phyloP scores from a whole-genome alignment of 1,139 yeast species.

The Insectozyma bohioensis region DNA sequence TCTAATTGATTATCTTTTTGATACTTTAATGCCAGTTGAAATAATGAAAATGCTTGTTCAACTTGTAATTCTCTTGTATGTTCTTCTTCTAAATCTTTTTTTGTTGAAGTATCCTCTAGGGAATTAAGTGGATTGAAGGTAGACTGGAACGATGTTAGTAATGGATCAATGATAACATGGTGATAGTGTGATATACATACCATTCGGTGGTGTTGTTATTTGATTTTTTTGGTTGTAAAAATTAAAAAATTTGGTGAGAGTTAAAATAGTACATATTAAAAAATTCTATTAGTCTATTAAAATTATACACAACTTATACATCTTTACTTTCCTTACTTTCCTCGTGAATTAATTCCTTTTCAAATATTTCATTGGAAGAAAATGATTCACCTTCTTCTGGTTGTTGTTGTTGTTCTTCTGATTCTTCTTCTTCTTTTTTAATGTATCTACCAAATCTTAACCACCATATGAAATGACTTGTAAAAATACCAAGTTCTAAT shows the following conservation, averaged over 20 bases:
- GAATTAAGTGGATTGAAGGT: conserved; percentile 79
- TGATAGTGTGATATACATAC: background rate
- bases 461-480: conserved; percentile 72
- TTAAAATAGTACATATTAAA: too few relatives aligned
- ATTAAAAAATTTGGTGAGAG: too few relatives aligned
- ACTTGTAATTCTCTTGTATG: conserved; percentile 87
- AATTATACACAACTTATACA: too few relatives aligned
- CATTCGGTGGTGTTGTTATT: background rate
- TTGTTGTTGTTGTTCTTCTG: background rate
- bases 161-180: too few relatives aligned
- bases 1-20: conserved; percentile 53
- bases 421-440: conserved; percentile 23
- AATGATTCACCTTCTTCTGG: background rate
- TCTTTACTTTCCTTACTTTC: background rate
- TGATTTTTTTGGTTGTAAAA: too few relatives aligned
- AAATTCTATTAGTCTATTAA: too few relatives aligned
- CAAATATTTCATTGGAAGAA: background rate
- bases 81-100: conserved; percentile 68
- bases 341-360: background rate
- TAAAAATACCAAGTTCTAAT: conserved; percentile 75
- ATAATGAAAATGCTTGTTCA: conserved; percentile 80
- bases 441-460: conserved; percentile 44
- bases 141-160: conserved; percentile 41
- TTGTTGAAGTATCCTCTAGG: conserved; percentile 63
- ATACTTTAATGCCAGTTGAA: conserved; percentile 64